These are phyloP conservation scores for Macadamia tetraphylla DNA, from an alignment of 164 flowering plant species.

Conservation along the genomic window DNA sequence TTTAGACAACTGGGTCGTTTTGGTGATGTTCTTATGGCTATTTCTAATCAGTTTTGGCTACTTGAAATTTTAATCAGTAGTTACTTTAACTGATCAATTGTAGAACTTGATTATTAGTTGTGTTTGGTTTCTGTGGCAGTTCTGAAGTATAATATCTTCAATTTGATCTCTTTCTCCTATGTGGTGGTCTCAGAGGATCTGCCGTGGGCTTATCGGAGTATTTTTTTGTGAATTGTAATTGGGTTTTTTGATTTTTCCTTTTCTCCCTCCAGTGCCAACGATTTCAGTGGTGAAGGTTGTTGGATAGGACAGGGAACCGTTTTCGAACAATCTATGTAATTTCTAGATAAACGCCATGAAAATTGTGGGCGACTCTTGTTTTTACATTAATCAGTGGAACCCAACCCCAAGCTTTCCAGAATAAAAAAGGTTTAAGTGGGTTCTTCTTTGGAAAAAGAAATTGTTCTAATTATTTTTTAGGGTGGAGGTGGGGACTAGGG, in stretches of 20 bases:
- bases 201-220: constrained; percentile 1
- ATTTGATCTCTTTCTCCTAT: neutral
- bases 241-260: neutral
- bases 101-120: constrained; percentile 2
- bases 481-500: too few species aligned
- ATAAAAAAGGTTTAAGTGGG: too few species aligned
- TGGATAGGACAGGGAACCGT: neutral
- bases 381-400: neutral
- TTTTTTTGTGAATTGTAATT: neutral
- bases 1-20: neutral
- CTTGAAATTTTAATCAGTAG: neutral
- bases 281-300: neutral
- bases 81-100: neutral
- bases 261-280: neutral
- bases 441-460: too few species aligned
- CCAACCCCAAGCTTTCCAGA: neutral
- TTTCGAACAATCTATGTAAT: neutral
- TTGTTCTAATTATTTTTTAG: too few species aligned
- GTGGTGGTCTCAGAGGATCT: neutral
- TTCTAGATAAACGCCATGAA: neutral
- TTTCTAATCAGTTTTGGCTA: neutral
- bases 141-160: neutral
- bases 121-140: neutral
- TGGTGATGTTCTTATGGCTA: neutral
- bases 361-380: neutral